These are phyloP conservation scores for Stentor roeselii DNA, from an alignment of 73 alveolate species.

Conservation along the genomic window DNA sequence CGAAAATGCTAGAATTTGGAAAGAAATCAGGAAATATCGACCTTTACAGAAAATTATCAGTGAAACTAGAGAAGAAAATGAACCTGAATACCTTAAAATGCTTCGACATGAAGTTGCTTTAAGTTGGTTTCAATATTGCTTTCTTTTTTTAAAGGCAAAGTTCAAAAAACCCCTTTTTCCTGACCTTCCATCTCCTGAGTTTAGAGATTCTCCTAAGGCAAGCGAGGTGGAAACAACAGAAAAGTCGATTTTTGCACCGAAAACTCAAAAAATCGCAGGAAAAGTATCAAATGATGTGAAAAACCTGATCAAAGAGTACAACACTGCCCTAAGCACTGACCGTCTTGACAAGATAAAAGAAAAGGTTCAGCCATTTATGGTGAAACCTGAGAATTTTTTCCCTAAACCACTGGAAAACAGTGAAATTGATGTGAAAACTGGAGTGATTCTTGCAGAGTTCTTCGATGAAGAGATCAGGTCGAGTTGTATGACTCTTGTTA, in stretches of 20 bases:
- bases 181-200: not conserved
- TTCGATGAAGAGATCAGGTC: not conserved
- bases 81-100: not conserved
- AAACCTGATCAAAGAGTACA: not conserved
- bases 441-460: not conserved
- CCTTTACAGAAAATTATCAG: not conserved
- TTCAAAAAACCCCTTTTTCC: not conserved
- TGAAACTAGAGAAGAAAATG: not conserved
- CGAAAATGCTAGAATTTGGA: not conserved
- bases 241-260: not conserved
- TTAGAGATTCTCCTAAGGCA: not conserved
- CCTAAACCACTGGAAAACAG: not conserved
- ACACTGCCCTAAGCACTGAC: not conserved
- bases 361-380: not conserved
- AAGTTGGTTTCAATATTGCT: slow-evolving; percentile 4
- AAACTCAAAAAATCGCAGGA: not conserved
- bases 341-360: not conserved
- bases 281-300: too few species aligned
- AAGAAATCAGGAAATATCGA: not conserved
- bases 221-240: too few species aligned
- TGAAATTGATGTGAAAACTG: not conserved
- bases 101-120: not conserved
- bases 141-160: not conserved
- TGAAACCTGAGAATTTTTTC: not conserved
- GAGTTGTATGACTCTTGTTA: not conserved